These are phyloP conservation scores for Sugiyamaella grinbergsii DNA, from an alignment of 1,139 yeast species.

Conservation along the genomic window DNA sequence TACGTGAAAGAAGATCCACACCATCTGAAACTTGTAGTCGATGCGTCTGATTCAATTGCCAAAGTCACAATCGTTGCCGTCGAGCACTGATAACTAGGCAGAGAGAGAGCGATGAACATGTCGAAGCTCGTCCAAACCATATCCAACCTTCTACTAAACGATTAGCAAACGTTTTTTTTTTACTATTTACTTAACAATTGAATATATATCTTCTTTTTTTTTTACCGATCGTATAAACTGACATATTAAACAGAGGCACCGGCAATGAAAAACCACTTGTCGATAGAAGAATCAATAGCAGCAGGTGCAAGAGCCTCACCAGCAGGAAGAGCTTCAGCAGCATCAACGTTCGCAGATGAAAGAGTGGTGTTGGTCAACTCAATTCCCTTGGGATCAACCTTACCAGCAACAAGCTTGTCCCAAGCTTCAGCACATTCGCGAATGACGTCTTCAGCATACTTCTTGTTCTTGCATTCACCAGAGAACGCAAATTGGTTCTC, in stretches of 20 bases:
- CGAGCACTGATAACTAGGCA: no score
- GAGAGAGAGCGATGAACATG: not conserved
- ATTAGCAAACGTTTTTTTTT: no score
- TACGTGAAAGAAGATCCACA: slow-evolving; percentile 14
- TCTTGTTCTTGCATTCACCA: slow-evolving; percentile 74
- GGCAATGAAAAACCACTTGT: slow-evolving; percentile 98
- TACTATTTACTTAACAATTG: not conserved
- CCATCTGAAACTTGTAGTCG: slow-evolving; percentile 6
- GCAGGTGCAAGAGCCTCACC: slow-evolving; percentile 71
- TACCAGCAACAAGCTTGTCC: slow-evolving; percentile 60
- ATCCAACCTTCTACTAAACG: no score
- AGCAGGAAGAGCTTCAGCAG: slow-evolving; percentile 54
- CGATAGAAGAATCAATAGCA: slow-evolving; percentile 93
- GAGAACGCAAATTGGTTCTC: slow-evolving; percentile 82
- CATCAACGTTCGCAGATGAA: slow-evolving; percentile 51
- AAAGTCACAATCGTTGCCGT: slow-evolving; percentile 16
- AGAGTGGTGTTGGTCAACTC: slow-evolving; percentile 76
- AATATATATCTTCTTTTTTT: not conserved
- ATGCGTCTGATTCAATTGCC: not conserved
- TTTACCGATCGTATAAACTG: not conserved
- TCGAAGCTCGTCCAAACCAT: no score
- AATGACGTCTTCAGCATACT: slow-evolving; percentile 71
- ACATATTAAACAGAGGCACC: slow-evolving; percentile 63
- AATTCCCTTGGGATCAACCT: slow-evolving; percentile 48
- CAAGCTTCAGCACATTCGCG: slow-evolving; percentile 73